Conservation (phyloP, 768 basidiomycete genomes). For the Pisolithus albus region DNA sequence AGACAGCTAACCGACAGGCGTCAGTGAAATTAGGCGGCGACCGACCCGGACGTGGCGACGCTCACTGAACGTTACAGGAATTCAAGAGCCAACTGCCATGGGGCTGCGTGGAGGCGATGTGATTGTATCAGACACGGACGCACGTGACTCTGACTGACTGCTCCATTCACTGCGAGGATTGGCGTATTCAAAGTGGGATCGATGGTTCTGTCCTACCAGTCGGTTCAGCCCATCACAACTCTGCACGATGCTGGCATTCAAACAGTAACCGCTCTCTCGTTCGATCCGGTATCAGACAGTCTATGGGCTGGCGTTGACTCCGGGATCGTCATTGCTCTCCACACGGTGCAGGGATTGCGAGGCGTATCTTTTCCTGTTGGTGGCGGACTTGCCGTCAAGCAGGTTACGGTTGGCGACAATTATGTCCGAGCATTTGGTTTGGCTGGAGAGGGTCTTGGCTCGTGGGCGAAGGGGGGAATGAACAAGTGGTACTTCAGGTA, state of each 20-base stretch:
- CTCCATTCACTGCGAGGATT: too few species aligned
- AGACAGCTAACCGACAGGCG: too few species aligned
- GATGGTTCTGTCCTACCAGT: conserved; percentile 17
- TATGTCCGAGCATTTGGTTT: conserved; percentile 62
- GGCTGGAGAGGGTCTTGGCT: conserved; percentile 61
- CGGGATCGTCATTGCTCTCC: conserved; percentile 65
- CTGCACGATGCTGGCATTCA: conserved; percentile 21
- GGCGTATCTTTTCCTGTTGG: conserved; percentile 74
- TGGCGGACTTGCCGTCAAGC: conserved; percentile 60
- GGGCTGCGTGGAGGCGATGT: too few species aligned
- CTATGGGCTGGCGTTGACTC: conserved; percentile 78
- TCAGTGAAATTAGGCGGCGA: too few species aligned
- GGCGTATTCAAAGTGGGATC: not conserved
- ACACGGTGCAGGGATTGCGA: conserved; percentile 53
- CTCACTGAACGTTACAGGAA: too few species aligned
- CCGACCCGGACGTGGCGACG: too few species aligned
- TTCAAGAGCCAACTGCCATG: too few species aligned
- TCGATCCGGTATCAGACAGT: conserved; percentile 87
- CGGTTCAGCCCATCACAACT: conserved; percentile 10
- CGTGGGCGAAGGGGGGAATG: conserved; percentile 78
- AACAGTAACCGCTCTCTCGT: conserved; percentile 69
- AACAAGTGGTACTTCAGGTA: conserved; percentile 80
- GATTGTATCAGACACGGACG: too few species aligned
- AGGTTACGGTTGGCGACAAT: conserved; percentile 71
- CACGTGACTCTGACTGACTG: too few species aligned